Evolutionary conservation across 2,329 filamentous ascomycete genomes (phyloP).

Genomic region (Fusarium staphyleae): DNA sequence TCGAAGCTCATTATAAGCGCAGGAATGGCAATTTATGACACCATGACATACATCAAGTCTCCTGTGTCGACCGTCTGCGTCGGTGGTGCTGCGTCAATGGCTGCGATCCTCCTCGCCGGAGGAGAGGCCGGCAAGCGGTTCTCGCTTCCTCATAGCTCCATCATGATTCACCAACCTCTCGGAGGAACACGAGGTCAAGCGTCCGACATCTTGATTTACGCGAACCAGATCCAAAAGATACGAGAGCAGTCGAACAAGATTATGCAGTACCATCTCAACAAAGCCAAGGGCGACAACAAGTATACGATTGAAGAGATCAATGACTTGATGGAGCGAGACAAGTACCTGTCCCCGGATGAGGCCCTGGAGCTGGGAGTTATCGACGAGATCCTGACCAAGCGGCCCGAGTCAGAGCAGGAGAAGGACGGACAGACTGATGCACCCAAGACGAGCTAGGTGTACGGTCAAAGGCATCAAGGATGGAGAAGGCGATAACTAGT

Average conservation of each 20-base stretch:
- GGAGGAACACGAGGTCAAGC: conserved; percentile 73
- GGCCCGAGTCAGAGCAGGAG: conserved; percentile 53
- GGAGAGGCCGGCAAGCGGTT: conserved; percentile 85
- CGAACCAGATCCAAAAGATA: conserved; percentile 92
- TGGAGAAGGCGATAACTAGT: too few relatives aligned
- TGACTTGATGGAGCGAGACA: conserved; percentile 95
- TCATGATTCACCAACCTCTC: conserved; percentile 97
- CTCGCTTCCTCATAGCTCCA: conserved; percentile 88
- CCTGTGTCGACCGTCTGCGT: conserved; percentile 95
- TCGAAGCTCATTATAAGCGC: conserved; percentile 7
- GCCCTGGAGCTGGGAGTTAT: conserved; percentile 90
- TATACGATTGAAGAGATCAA: conserved; percentile 84
- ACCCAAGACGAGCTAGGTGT: conserved; percentile 17
- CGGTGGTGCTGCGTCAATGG: conserved; percentile 95
- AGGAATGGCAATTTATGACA: conserved; percentile 93
- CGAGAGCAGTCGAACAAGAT: conserved; percentile 88
- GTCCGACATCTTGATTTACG: conserved; percentile 92
- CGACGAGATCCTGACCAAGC: conserved; percentile 81
- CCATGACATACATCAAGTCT: conserved; percentile 94
- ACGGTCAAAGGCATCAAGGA: neutral
- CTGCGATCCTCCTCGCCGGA: conserved; percentile 84
- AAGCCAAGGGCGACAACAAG: conserved; percentile 75
- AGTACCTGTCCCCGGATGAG: conserved; percentile 89
- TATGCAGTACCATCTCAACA: conserved; percentile 85
- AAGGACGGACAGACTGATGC: conserved; percentile 27